These are phyloP conservation scores for Aspergillus quadrilineatus DNA, from an alignment of 2,329 filamentous ascomycete genomes.

Conservation along the genomic window DNA sequence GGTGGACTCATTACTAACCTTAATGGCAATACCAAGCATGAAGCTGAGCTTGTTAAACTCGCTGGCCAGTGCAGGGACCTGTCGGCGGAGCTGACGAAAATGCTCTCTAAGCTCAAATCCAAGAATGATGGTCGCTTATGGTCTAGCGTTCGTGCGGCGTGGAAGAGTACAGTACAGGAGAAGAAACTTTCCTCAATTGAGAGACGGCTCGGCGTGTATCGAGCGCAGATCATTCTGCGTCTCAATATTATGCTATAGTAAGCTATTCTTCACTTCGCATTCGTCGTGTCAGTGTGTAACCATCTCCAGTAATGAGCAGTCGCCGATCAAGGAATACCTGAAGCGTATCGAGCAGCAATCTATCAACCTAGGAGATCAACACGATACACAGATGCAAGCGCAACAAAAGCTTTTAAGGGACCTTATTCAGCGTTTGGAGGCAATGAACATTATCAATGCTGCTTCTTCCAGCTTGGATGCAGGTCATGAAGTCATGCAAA, in stretches of 20 bases:
- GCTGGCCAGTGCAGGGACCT: neutral
- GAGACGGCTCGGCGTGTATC: neutral
- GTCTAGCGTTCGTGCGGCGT: neutral
- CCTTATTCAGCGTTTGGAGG: neutral
- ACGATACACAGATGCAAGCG: neutral
- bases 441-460: neutral
- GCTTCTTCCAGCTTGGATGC: neutral
- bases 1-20: neutral
- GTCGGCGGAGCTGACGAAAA: neutral
- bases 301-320: neutral
- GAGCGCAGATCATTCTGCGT: neutral
- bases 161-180: neutral
- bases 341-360: neutral
- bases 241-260: slow-evolving; percentile 2
- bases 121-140: neutral
- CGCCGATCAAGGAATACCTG: neutral
- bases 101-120: neutral
- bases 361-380: neutral
- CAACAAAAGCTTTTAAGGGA: neutral
- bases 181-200: neutral
- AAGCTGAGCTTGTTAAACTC: neutral
- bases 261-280: neutral
- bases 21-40: neutral
- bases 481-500: neutral
- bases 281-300: neutral